A percentile compares a stretch with the other conserved stretches of the same genome.
Evolutionary conservation across 2,329 filamentous ascomycete species (phyloP).

Genomic region (Penicillium sp.): DNA sequence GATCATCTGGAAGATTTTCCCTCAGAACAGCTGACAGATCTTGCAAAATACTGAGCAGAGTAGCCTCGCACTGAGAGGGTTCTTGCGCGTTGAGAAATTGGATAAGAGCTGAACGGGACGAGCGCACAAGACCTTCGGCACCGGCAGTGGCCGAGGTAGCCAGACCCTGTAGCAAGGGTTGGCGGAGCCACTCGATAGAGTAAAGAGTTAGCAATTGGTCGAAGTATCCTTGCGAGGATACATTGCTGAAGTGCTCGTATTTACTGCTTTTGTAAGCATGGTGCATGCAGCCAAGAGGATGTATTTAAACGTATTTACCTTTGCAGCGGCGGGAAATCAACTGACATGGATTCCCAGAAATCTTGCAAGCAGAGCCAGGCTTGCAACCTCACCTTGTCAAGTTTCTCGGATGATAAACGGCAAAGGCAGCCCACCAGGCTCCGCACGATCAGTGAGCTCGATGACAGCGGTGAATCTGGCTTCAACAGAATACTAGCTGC

Average conservation of each 20-base stretch:
- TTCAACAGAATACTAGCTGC: slow-evolving; percentile 53
- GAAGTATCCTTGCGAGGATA: slow-evolving; percentile 48
- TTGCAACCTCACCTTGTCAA: slow-evolving; percentile 76
- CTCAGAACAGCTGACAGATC: slow-evolving; percentile 59
- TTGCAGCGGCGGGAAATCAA: slow-evolving; percentile 36
- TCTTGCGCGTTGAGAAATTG: slow-evolving; percentile 33
- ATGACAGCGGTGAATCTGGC: slow-evolving; percentile 12
- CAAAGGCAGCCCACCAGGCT: slow-evolving; percentile 50
- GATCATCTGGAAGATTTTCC: slow-evolving; percentile 60
- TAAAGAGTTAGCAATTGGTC: slow-evolving; percentile 43
- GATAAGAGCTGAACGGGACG: slow-evolving; percentile 45
- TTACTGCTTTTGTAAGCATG: slow-evolving; percentile 29
- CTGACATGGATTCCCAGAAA: slow-evolving; percentile 38
- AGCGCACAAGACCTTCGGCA: slow-evolving; percentile 46
- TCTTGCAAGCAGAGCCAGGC: slow-evolving; percentile 48
- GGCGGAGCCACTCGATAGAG: slow-evolving; percentile 37
- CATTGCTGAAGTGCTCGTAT: slow-evolving; percentile 48
- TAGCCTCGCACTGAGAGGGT: slow-evolving; percentile 33
- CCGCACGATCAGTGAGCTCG: slow-evolving; percentile 22
- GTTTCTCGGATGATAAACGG: slow-evolving; percentile 80
- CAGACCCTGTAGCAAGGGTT: slow-evolving; percentile 45
- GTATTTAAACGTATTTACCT: slow-evolving; percentile 41
- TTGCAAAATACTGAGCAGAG: slow-evolving; percentile 50
- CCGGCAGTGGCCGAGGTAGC: slow-evolving; percentile 49
- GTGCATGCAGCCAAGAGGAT: neutral